Conservation (phyloP, 345 rosid species). For the Acer negundo region DNA sequence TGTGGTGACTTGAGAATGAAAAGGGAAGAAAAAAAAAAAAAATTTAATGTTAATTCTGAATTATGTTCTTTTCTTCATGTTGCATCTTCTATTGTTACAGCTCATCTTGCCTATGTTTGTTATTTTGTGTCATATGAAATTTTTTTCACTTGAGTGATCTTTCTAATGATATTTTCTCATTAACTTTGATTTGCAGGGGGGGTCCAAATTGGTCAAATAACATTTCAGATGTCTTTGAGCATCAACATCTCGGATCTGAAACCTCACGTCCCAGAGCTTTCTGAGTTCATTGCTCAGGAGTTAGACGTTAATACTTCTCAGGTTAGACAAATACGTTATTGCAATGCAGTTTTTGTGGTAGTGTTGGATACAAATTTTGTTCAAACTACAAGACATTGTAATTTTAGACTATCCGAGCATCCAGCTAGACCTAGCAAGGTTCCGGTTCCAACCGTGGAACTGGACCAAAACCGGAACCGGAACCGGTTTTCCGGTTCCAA, state of each 20-base stretch:
- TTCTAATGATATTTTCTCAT: constrained; percentile 21
- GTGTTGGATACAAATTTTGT: neutral
- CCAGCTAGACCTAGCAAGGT: no score
- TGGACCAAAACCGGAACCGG: no score
- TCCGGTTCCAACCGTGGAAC: no score
- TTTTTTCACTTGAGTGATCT: constrained; percentile 3
- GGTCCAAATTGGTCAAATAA: constrained; percentile 57
- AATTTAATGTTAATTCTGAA: constrained; percentile 1
- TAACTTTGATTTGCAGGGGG: constrained; percentile 37
- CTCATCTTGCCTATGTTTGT: neutral
- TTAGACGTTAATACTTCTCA: constrained; percentile 58
- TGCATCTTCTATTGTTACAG: neutral
- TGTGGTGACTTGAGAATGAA: neutral
- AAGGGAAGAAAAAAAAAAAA: neutral
- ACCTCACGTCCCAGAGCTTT: constrained; percentile 48
- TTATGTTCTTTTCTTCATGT: neutral
- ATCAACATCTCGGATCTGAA: constrained; percentile 57
- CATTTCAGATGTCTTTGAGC: constrained; percentile 57
- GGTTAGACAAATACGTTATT: constrained; percentile 40
- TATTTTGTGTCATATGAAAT: neutral
- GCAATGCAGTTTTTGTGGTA: constrained; percentile 11
- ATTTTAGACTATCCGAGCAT: neutral
- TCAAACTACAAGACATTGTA: constrained; percentile 2
- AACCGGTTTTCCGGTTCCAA: no score
- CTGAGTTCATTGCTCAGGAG: constrained; percentile 51